Base-by-base conservation (phyloP, 257 asterid species). In the Capsicum chinense region DNA sequence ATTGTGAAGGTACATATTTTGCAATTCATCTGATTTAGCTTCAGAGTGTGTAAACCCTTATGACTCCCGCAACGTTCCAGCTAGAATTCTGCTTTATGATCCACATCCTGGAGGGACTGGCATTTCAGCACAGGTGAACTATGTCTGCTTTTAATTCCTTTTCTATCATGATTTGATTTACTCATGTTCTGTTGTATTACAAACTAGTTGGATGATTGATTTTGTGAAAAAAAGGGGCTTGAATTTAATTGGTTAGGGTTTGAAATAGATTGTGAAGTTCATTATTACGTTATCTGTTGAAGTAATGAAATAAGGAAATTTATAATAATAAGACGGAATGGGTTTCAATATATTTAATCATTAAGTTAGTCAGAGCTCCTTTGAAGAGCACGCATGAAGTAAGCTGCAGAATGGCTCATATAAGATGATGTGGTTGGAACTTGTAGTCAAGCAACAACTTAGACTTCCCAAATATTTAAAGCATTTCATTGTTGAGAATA, bases 61-160 rank as follows among this genome's bases (percentile, higher is more conserved):
- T 50, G 99, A 94, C 83, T 58, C 86, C 74, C 97, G 93, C 84
- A 89, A 92, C 84, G 85, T 87, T 87, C 99, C 98, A 5, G 98
- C 93, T 88, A 93, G 99, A 90, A 88, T 94, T 90, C 88, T 96
- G 68, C 98, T 96, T 60, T 96, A 96, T 78, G 99, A 96, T 89
- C 98, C 98, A 84, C 97, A 85, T 86, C 98, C 98, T 83, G 99
- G 99, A 84, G 98, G 98, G 59, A 91, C 98, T 71, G 99, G 99
- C 87, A 93, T 96, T 89, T 92, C 98, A 58, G 90, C 87, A 54
- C 94, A 96, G 98, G 99, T 94, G 89, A 89, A 83, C 42, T 59
- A 48, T 56, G 66, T 39, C 35, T 54, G 56, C 73, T 70, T 64
- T 68, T 56, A 57, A 56, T 52, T 35, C 66, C 48, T 33, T 78